Conservation (phyloP, 2,329 filamentous ascomycete species). For the Microsporum canis region DNA sequence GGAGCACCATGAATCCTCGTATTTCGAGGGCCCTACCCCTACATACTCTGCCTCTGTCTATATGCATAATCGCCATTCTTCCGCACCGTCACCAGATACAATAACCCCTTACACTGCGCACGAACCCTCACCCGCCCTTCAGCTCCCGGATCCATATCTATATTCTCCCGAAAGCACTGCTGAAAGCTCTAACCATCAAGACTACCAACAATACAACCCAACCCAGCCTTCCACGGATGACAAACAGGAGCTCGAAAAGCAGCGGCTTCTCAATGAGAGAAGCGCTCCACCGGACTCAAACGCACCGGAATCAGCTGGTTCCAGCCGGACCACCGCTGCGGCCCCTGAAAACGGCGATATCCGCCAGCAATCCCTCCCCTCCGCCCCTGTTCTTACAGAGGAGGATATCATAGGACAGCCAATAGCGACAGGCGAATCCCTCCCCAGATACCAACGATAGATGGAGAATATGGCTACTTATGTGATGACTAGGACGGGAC, state of each 20-base stretch:
- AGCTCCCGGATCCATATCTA: conserved; percentile 6
- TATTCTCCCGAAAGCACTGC: not conserved
- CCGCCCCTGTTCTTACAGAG: conserved; percentile 45
- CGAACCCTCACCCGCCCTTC: conserved; percentile 4
- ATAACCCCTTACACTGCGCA: conserved; percentile 15
- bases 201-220: not conserved
- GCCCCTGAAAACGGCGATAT: conserved; percentile 11
- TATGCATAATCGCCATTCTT: conserved; percentile 15
- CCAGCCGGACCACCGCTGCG: conserved; percentile 14
- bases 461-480: not conserved
- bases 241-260: conserved; percentile 65
- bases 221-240: conserved; percentile 44
- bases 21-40: conserved; percentile 22
- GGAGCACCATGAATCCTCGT: conserved; percentile 42
- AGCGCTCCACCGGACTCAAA: conserved; percentile 44
- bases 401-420: conserved; percentile 38
- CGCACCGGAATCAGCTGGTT: conserved; percentile 12
- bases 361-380: not conserved
- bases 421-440: conserved; percentile 29
- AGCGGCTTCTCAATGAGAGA: conserved; percentile 50
- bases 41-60: conserved; percentile 24
- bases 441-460: conserved; percentile 35
- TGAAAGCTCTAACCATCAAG: conserved; percentile 32
- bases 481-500: not conserved
- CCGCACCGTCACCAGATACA: conserved; percentile 22